These are phyloP conservation scores for Tulasnella sp. DNA, from an alignment of 768 basidiomycete genomes.

Conservation along the genomic window DNA sequence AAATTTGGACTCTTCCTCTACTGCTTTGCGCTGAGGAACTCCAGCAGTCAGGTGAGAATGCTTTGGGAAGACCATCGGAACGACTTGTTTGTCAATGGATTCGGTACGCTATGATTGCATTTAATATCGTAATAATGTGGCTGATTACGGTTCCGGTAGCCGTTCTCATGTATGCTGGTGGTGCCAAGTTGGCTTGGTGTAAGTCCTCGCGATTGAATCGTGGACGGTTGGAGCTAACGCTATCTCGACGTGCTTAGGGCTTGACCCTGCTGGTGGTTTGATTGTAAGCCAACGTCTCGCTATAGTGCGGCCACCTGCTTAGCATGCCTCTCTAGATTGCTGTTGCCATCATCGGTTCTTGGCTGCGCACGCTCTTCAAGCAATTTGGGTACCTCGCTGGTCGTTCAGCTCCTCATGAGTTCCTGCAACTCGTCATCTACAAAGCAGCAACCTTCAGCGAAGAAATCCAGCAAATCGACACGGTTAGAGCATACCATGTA, in stretches of 20 bases:
- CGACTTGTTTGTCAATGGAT: constrained; percentile 77
- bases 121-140: not conserved
- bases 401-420: constrained; percentile 86
- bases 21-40: constrained; percentile 70
- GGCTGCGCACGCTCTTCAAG: constrained; percentile 67
- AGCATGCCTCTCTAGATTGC: constrained; percentile 52
- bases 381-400: constrained; percentile 88
- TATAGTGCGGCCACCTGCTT: not conserved
- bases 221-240: constrained; percentile 33
- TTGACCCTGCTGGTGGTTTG: constrained; percentile 75
- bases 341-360: constrained; percentile 70
- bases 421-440: constrained; percentile 86
- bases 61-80: constrained; percentile 97
- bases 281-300: constrained; percentile 44
- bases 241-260: constrained; percentile 40
- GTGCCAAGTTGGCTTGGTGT: constrained; percentile 81
- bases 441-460: constrained; percentile 87
- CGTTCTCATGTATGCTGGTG: constrained; percentile 77
- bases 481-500: constrained; percentile 54
- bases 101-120: constrained; percentile 46
- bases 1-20: constrained; percentile 87
- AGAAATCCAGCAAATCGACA: constrained; percentile 83
- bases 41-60: constrained; percentile 88
- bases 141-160: constrained; percentile 41
- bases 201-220: constrained; percentile 36